These are phyloP conservation scores for Fusarium sp. DNA, from an alignment of 2,329 filamentous ascomycete species.

Conservation along the genomic window DNA sequence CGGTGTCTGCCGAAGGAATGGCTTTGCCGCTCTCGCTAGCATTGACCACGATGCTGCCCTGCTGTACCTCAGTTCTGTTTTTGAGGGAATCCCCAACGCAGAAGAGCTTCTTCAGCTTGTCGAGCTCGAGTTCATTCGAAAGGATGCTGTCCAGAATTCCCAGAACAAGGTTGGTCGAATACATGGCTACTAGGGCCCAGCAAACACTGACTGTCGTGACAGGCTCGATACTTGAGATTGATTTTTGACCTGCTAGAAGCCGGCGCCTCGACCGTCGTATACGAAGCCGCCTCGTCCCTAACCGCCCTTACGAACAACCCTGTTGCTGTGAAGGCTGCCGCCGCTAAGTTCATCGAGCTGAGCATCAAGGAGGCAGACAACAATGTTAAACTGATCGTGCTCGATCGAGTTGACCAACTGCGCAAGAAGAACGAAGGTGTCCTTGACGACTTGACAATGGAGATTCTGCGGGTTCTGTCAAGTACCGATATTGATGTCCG, in stretches of 20 bases:
- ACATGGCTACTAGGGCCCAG: background rate
- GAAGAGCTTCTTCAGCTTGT: constrained; percentile 94
- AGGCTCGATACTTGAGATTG: constrained; percentile 90
- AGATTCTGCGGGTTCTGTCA: constrained; percentile 92
- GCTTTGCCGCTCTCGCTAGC: constrained; percentile 88
- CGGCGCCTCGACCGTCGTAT: constrained; percentile 92
- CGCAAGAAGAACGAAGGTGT: constrained; percentile 90
- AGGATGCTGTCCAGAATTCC: constrained; percentile 93
- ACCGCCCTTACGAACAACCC: constrained; percentile 96
- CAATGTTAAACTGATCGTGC: constrained; percentile 98
- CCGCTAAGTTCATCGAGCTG: constrained; percentile 94
- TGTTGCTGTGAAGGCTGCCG: constrained; percentile 96
- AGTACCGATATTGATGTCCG: constrained; percentile 97
- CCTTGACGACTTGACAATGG: constrained; percentile 94
- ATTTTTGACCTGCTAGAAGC: constrained; percentile 98
- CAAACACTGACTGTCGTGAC: constrained; percentile 46
- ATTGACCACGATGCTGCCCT: constrained; percentile 96
- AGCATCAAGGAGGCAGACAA: constrained; percentile 98
- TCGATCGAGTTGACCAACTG: constrained; percentile 91
- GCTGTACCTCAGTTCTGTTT: constrained; percentile 86
- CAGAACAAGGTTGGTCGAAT: constrained; percentile 83
- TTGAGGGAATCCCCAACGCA: constrained; percentile 93
- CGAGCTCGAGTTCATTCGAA: constrained; percentile 96
- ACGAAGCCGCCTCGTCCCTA: constrained; percentile 95
- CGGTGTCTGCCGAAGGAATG: constrained; percentile 96